Evolutionary conservation across 345 rosid genomes (phyloP).

Genomic region (Syzygium jambos): DNA sequence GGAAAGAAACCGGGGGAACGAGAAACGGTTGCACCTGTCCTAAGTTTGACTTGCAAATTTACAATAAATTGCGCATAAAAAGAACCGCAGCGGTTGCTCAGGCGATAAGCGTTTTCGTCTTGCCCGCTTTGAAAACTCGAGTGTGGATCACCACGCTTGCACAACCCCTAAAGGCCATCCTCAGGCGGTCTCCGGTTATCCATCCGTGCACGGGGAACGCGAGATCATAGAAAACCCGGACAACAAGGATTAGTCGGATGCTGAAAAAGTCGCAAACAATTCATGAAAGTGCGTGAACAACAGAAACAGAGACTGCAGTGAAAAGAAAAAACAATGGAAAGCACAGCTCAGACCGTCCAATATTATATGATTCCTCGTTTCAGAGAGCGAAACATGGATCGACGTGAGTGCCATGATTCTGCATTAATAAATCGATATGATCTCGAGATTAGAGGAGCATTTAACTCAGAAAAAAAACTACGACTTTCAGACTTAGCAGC

Average conservation of each 20-base stretch:
- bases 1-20: neutral
- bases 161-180: neutral
- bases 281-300: neutral
- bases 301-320: neutral
- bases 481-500: neutral
- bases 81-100: too few relatives aligned
- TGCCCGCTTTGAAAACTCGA: too few relatives aligned
- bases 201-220: neutral
- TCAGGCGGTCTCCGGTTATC: neutral
- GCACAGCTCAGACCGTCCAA: neutral
- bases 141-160: neutral
- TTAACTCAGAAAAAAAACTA: neutral
- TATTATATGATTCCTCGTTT: neutral
- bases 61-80: neutral
- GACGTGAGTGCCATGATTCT: neutral
- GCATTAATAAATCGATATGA: neutral
- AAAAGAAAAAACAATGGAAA: neutral
- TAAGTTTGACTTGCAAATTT: neutral
- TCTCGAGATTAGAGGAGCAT: neutral
- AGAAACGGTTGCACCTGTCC: neutral
- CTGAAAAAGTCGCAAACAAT: neutral
- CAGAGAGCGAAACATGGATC: neutral
- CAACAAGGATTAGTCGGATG: neutral
- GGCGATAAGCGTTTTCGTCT: neutral
- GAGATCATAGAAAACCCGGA: neutral